Base-by-base conservation (phyloP, 805 yeast species). In the Phaffomyces thermotolerans region DNA sequence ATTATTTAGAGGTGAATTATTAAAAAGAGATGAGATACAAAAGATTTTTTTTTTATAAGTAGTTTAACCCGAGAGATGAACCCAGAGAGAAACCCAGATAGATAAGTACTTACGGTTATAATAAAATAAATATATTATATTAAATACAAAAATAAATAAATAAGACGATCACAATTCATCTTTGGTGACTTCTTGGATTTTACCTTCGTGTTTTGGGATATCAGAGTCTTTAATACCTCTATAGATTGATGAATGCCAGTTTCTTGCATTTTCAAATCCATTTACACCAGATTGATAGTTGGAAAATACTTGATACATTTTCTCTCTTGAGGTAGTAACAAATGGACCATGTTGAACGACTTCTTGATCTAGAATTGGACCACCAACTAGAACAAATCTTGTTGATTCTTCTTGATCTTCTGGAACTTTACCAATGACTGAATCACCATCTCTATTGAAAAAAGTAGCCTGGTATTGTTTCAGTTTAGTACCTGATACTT, bases 291-390 rank as follows among this genome's bases (percentile, higher is more conserved):
- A 60, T 62, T 83, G 91, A 60, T 83, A 90, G 58, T 84, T 89
- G 62, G 66, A 54, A 54, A 85, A 80, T 0, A 87, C 93, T 53
- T 82, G 64, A 51, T 78, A 72, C 47, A 89, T 81, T 49, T 76
- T 77, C 41, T 78, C 83, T 43, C 72, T 71, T 20, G 82, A 66
- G 8, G 84, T 76, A 48, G 85, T 91, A 17, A 89, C 96, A 58
- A 89, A 90, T 13, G 96, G 96, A 15, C 96, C 96, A 59, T 88
- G 82, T 59, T 89, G 96, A 29, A 86, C 84, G 43, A 84, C 71
- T 15, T 78, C 76, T 66, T 88, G 95, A 52, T 85, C 75, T 44
- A 86, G 66, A 18, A 75, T 73, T 59, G 84, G 64, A 45, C 95
- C 95, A 29, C 88, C 93, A 49, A 87, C 68, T n/a, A 87, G 50